These are phyloP conservation scores for Penicillium arizonense DNA, from an alignment of 495 filamentous ascomycete genomes.

Conservation along the genomic window DNA sequence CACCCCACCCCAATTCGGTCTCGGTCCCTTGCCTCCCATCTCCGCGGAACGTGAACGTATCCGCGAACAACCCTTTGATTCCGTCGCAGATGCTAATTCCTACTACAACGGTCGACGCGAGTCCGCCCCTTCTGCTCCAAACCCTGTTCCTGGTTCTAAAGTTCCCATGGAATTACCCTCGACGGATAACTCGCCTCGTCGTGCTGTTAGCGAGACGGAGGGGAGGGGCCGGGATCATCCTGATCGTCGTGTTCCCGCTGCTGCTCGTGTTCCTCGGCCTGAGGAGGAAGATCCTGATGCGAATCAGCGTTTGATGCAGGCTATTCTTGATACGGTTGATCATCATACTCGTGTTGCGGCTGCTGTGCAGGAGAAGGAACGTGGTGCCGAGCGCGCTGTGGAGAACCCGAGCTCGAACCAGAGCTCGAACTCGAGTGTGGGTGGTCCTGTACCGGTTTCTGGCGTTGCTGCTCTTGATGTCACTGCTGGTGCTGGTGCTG, in stretches of 20 bases:
- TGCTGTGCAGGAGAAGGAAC: conserved; percentile 32
- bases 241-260: conserved; percentile 17
- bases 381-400: conserved; percentile 18
- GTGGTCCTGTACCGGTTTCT: too few relatives aligned
- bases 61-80: conserved; percentile 4
- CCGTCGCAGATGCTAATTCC: conserved; percentile 5
- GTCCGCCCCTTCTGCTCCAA: conserved; percentile 30
- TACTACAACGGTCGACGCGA: conserved; percentile 27
- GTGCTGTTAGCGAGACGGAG: conserved; percentile 44
- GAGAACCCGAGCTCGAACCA: conserved; percentile 10
- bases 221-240: conserved; percentile 17
- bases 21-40: conserved; percentile 10
- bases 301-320: conserved; percentile 47
- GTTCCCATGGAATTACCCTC: conserved; percentile 11
- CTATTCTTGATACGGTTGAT: conserved; percentile 46
- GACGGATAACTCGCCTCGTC: conserved; percentile 33
- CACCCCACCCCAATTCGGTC: not conserved
- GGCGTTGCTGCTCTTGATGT: too few relatives aligned
- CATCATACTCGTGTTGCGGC: conserved; percentile 39
- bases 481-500: too few relatives aligned
- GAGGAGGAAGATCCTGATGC: conserved; percentile 48
- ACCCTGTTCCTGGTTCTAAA: conserved; percentile 9
- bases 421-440: conserved; percentile 15
- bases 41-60: conserved; percentile 18
- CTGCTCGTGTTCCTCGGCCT: conserved; percentile 8